Percentiles rank a stretch among this genome's conserved stretches.
phyloP scores from a whole-genome alignment of 2,329 filamentous ascomycete genomes.

The Zymoseptoria brevis region DNA sequence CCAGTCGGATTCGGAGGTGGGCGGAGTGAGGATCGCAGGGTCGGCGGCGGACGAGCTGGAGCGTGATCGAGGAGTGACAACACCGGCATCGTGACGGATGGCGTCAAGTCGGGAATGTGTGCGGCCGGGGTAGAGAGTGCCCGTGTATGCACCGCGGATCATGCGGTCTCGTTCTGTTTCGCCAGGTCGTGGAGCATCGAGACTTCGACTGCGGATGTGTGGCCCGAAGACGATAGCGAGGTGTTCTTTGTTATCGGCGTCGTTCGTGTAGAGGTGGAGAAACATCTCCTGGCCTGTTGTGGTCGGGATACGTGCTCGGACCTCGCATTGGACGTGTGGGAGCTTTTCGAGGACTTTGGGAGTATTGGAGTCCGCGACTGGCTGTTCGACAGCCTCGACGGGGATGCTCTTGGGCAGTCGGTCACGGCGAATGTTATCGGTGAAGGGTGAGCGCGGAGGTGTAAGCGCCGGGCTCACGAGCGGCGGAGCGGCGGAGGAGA shows the following conservation, averaged over 20 bases:
- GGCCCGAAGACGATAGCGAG: slow-evolving; percentile 93
- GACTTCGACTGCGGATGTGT: slow-evolving; percentile 62
- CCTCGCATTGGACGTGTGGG: slow-evolving; percentile 84
- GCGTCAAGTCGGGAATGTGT: slow-evolving; percentile 62
- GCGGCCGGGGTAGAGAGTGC: slow-evolving; percentile 76
- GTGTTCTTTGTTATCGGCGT: slow-evolving; percentile 90
- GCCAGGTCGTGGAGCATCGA: slow-evolving; percentile 63
- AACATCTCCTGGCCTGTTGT: slow-evolving; percentile 93
- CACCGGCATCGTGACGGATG: slow-evolving; percentile 34
- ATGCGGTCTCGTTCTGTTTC: slow-evolving; percentile 87
- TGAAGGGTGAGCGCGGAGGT: slow-evolving; percentile 25
- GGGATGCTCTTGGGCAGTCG: slow-evolving; percentile 37
- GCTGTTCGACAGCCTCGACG: slow-evolving; percentile 25
- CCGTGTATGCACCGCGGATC: slow-evolving; percentile 88
- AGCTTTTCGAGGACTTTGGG: slow-evolving; percentile 67
- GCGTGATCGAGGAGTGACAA: slow-evolving; percentile 17
- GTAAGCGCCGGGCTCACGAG: slow-evolving; percentile 42
- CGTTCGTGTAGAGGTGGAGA: slow-evolving; percentile 87
- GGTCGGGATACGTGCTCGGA: slow-evolving; percentile 89
- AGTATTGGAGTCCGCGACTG: slow-evolving; percentile 41
- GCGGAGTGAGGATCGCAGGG: slow-evolving; percentile 5
- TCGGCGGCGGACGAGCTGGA: slow-evolving; percentile 16
- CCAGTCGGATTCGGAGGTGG: slow-evolving; percentile 3
- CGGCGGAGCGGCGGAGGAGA: slow-evolving; percentile 31
- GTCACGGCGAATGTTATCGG: slow-evolving; percentile 26